phyloP scores from a whole-genome alignment of 2,329 filamentous ascomycete species.

The Ceratocystis albifundus region DNA sequence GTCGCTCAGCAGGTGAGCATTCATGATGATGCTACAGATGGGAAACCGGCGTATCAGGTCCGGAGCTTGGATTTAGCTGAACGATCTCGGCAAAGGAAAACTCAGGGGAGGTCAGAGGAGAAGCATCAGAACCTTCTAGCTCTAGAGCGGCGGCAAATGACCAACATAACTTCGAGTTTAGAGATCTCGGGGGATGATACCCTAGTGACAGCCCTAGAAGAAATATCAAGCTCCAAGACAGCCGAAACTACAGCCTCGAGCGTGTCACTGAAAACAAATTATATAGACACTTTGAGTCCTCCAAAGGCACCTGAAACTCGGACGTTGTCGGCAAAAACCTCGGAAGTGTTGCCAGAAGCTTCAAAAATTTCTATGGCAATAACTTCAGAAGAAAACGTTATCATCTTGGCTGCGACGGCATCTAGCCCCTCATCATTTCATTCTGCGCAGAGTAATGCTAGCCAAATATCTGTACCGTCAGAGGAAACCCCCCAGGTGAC shows the following conservation, averaged over 20 bases:
- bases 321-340: background rate
- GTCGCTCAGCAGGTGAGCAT: slow-evolving; percentile 6
- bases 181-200: background rate
- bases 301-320: too few relatives aligned
- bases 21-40: slow-evolving; percentile 3
- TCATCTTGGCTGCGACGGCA: background rate
- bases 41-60: slow-evolving; percentile 8
- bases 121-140: background rate
- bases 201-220: background rate
- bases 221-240: background rate
- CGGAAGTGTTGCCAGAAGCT: too few relatives aligned
- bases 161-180: background rate
- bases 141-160: background rate
- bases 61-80: background rate
- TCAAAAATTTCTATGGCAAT: background rate
- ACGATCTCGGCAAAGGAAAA: background rate
- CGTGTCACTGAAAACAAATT: background rate
- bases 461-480: too few relatives aligned
- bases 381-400: background rate
- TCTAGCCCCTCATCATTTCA: background rate
- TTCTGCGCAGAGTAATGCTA: too few relatives aligned
- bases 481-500: background rate
- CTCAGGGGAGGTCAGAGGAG: background rate
- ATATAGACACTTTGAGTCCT: background rate
- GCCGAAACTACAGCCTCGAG: background rate